Conservation (phyloP, 345 rosid species). For the Bretschneidera sinensis region DNA sequence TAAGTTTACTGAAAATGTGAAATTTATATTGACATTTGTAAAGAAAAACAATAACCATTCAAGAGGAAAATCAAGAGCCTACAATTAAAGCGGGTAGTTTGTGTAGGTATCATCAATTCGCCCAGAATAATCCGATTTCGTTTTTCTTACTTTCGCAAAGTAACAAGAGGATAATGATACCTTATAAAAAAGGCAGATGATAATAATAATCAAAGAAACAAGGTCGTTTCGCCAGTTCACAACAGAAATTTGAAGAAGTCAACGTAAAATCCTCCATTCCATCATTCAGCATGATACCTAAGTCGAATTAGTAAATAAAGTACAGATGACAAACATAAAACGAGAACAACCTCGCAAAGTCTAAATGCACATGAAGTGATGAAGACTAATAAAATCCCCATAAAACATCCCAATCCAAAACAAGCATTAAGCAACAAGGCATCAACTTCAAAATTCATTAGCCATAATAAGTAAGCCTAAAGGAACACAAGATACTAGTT, state of each 20-base stretch:
- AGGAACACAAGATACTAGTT: conserved; percentile 10
- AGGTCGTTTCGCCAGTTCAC: too few species aligned
- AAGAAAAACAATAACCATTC: not conserved
- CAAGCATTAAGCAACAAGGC: conserved; percentile 6
- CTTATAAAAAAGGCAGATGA: too few species aligned
- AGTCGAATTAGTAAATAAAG: not conserved
- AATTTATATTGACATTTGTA: too few species aligned
- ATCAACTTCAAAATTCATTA: conserved; percentile 14
- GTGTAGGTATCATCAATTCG: too few species aligned
- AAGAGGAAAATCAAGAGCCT: too few species aligned
- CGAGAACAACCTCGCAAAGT: not conserved
- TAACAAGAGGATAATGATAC: too few species aligned
- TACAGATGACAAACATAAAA: not conserved
- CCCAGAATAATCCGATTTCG: too few species aligned
- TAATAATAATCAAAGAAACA: too few species aligned
- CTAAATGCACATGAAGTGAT: not conserved
- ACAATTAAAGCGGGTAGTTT: too few species aligned
- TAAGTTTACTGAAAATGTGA: not conserved
- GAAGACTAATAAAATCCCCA: not conserved
- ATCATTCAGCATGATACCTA: not conserved
- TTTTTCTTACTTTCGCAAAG: too few species aligned
- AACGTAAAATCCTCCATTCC: too few species aligned
- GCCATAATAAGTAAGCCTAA: conserved; percentile 12
- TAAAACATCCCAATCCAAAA: not conserved
- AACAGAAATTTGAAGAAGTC: too few species aligned